Conservation (phyloP, 2,329 filamentous ascomycete species). For the Colletotrichum tamarilloi region DNA sequence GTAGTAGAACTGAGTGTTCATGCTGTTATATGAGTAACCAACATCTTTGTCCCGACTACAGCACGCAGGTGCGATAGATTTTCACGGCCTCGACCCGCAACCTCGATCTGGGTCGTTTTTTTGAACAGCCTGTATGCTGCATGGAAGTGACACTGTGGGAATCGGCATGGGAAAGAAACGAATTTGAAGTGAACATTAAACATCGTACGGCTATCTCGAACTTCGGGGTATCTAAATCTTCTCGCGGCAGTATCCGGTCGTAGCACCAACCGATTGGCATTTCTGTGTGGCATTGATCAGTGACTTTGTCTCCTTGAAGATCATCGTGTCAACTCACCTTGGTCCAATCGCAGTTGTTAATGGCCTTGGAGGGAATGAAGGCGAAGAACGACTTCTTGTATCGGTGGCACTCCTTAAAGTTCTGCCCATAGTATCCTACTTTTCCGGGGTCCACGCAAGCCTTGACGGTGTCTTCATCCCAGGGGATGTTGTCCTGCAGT, state of each 20-base stretch:
- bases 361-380: not conserved
- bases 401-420: constrained; percentile 14
- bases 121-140: no score
- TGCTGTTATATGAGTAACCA: no score
- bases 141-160: no score
- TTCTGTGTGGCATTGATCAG: not conserved
- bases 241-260: not conserved
- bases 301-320: not conserved
- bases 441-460: not conserved
- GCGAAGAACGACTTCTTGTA: not conserved
- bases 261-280: not conserved
- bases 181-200: not conserved
- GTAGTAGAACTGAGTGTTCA: no score
- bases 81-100: no score
- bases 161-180: no score
- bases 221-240: not conserved
- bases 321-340: not conserved
- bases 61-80: no score
- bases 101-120: no score
- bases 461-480: not conserved
- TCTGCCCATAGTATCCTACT: constrained; percentile 4
- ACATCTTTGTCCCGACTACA: no score
- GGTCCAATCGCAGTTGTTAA: constrained; percentile 18
- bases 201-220: not conserved
- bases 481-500: not conserved